These are phyloP conservation scores for Ceratocystis ficicola DNA, from an alignment of 2,329 filamentous ascomycete species.

Conservation along the genomic window DNA sequence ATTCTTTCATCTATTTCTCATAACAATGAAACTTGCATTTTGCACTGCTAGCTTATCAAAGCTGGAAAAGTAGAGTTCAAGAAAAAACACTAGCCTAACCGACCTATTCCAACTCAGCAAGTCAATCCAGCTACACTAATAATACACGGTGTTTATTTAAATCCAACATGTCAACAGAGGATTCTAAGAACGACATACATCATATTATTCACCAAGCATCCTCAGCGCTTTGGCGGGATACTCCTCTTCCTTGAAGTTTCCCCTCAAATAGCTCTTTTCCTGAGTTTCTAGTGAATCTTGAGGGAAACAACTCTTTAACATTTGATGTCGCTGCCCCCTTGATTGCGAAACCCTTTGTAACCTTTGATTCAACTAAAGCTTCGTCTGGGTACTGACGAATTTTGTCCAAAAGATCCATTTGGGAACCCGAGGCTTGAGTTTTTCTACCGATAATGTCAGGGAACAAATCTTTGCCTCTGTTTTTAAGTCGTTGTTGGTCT, in stretches of 20 bases:
- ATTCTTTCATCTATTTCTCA: background rate
- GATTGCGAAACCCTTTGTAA: conserved; percentile 16
- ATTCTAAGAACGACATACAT: conserved; percentile 36
- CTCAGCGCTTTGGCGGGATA: conserved; percentile 54
- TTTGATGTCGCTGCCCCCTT: conserved; percentile 14
- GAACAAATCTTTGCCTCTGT: conserved; percentile 32
- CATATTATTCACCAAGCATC: conserved; percentile 41
- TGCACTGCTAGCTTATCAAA: too few relatives aligned
- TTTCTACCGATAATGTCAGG: conserved; percentile 28
- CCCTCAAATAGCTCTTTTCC: conserved; percentile 60
- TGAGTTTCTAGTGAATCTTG: conserved; percentile 34
- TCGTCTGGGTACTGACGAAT: background rate
- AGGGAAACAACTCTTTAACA: conserved; percentile 22
- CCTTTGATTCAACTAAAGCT: background rate
- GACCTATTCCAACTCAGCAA: too few relatives aligned
- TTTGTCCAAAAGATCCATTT: conserved; percentile 17
- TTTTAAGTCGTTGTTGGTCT: conserved; percentile 27
- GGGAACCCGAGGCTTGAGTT: conserved; percentile 23
- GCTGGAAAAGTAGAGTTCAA: too few relatives aligned
- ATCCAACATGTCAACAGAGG: background rate
- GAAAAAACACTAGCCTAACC: too few relatives aligned
- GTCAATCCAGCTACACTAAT: too few relatives aligned
- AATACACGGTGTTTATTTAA: background rate
- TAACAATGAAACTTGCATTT: background rate
- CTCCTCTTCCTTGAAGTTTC: conserved; percentile 44